Percentiles rank a stretch among this genome's conserved stretches.
Evolutionary conservation across 192 early-diverging fungal genomes (phyloP).

Genomic region (Obelidium mucronatum): DNA sequence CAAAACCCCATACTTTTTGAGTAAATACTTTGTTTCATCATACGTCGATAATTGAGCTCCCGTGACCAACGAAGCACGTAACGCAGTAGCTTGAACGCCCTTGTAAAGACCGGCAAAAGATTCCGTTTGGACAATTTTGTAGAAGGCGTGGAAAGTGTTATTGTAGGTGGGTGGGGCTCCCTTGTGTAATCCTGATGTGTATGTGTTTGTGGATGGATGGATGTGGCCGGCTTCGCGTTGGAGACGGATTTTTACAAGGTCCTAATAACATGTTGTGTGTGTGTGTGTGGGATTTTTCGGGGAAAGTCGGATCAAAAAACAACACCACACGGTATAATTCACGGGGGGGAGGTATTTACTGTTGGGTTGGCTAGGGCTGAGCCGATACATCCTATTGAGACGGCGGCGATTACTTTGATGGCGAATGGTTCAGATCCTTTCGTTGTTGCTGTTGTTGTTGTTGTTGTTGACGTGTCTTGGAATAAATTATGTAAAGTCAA

Average conservation of each 20-base stretch:
- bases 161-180: slow-evolving; percentile 18
- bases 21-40: slow-evolving; percentile 57
- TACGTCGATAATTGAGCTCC: slow-evolving; percentile 59
- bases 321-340: not conserved
- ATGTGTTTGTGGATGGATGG: not conserved
- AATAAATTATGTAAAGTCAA: not conserved
- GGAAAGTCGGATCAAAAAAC: not conserved
- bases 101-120: slow-evolving; percentile 40
- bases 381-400: slow-evolving; percentile 27
- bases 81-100: slow-evolving; percentile 56
- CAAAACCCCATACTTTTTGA: slow-evolving; percentile 42
- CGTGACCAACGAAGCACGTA: slow-evolving; percentile 56
- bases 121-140: slow-evolving; percentile 26
- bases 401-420: slow-evolving; percentile 24
- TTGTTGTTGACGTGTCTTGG: not conserved
- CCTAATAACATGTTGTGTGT: not conserved
- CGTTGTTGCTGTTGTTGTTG: too few relatives aligned
- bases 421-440: slow-evolving; percentile 34
- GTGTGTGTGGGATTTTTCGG: not conserved
- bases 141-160: slow-evolving; percentile 34
- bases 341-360: not conserved
- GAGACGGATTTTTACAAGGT: slow-evolving; percentile 38
- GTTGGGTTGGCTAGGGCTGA: slow-evolving; percentile 30
- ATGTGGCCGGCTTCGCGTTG: slow-evolving; percentile 32
- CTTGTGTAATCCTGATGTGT: slow-evolving; percentile 28